Base-by-base conservation (phyloP, 2,329 filamentous ascomycete species). In the Aspergillus versicolor region DNA sequence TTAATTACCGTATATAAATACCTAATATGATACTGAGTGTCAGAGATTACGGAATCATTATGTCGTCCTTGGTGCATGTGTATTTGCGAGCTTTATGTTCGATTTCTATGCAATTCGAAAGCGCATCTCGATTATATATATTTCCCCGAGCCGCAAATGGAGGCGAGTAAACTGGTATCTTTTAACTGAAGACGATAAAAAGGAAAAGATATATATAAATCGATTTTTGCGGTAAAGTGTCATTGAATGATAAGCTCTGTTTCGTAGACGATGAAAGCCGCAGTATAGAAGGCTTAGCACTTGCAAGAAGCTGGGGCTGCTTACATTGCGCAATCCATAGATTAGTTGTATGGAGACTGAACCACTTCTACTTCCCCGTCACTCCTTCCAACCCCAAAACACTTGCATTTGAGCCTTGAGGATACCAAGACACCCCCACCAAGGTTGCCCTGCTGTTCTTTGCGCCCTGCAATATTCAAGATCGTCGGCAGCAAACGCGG, bases 401-500 rank as follows among this genome's bases (percentile, higher is more conserved):
- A n/a, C 34, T 37, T 40, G n/a, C 27, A 47, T 37, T 15, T 15
- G 22, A 32, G 5, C 15, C 38, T 42, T 13, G 24, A 51, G 32
- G 12, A 40, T 41, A n/a, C 11, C 9, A 47, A 47, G 17, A 11
- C 17, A 5, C 17, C 34, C 9, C 34, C 21, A 40, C 13, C 34
- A 7, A 50, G 22, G 13, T 30, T 17, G 8, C 5, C 17, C 17
- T 24, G 24, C 15, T 50, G 24, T 11, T 22, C 6, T 7, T 17
- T 41, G 5, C 8, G 9, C 9, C 27, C 19, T 45, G 50, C 12
- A 42, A 24, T 37, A 40, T 21, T 30, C n/a, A 45, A 17, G 19
- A 38, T 56, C 27, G 56, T 54, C 40, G 47, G 47, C 54, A 52
- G 56, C 50, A 48, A 56, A 50, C 52, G 60, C 46, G 60, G 49